Evolutionary conservation across 352 stramenopile genomes (phyloP), one percentile per base, ranked within the genome.

Genomic region (Thalassiosira sp.): DNA sequence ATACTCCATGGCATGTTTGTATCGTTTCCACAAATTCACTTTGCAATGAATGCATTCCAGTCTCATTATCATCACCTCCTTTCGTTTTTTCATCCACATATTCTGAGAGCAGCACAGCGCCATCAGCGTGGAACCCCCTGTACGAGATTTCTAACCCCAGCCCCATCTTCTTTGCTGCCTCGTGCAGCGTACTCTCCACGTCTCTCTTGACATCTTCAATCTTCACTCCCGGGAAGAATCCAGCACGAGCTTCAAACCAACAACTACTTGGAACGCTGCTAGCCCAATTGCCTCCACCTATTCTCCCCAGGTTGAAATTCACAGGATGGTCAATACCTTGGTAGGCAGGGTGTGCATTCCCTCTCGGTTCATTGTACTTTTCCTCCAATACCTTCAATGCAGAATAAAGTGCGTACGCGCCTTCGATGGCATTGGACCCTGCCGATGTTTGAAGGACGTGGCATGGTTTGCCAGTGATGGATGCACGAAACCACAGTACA

Each of bases 141-240:
- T 76, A 76, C 15, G 48, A 43, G 28, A 76, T 69, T 10, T 76
- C 56, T 37, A 69, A 46, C 7, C 57, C 67, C 18, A 74, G 13
- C 18, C 65, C 65, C 20, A 74, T 22, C 16, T 74, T 45, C 2
- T 59, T 43, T 42, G 65, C 65, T 51, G 24, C 43, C 1, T 60
- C 65, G n/a, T 42, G 13, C 15, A 74, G 35, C 13, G n/a, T 57
- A 1, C 10, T 54, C 27, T 74, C 65, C 11, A 74, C 28, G 25
- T 74, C 65, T 31, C 46, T 25, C 33, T 74, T 74, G 27, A 74
- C 65, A 53, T 61, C 54, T 24, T 74, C 54, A 35, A 74, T 74
- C 1, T 28, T 31, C n/a, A 60, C 22, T 10, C 65, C 65, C n/a
- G 65, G 65, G 25, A 65, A 66, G 65, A 74, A 74, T 10, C 65